Conservation (phyloP, 345 rosid species). For the Euphorbia peplus region DNA sequence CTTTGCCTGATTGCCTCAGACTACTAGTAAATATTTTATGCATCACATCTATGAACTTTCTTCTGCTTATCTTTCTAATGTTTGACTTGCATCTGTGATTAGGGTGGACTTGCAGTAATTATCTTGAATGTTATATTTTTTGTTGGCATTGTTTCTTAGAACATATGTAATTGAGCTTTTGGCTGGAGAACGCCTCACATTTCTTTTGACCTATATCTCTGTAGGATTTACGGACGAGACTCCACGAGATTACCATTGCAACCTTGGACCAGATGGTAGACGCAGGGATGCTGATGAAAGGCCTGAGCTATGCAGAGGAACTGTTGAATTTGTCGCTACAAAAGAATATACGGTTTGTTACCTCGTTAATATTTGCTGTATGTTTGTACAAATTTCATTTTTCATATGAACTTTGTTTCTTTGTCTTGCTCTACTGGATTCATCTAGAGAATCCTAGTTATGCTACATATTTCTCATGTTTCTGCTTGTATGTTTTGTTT, state of each 20-base stretch:
- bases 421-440: background rate
- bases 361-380: background rate
- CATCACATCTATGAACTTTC: background rate
- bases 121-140: background rate
- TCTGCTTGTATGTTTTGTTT: background rate
- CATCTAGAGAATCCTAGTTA: background rate
- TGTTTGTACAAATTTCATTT: constrained; percentile 5
- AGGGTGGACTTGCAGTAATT: background rate
- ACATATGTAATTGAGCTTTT: background rate
- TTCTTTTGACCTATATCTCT: constrained; percentile 10
- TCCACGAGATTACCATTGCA: constrained; percentile 84
- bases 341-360: constrained; percentile 86
- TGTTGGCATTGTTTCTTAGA: background rate
- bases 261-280: constrained; percentile 88
- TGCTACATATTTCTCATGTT: background rate
- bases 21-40: background rate
- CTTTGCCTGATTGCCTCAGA: background rate
- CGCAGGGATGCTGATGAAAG: constrained; percentile 96
- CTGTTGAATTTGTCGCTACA: constrained; percentile 89
- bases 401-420: background rate
- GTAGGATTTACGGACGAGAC: constrained; percentile 81
- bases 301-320: constrained; percentile 92
- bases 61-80: background rate
- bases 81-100: background rate
- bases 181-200: constrained; percentile 11